Base-by-base conservation (phyloP, 2,329 filamentous ascomycete species). In the Cladosporium sp. region DNA sequence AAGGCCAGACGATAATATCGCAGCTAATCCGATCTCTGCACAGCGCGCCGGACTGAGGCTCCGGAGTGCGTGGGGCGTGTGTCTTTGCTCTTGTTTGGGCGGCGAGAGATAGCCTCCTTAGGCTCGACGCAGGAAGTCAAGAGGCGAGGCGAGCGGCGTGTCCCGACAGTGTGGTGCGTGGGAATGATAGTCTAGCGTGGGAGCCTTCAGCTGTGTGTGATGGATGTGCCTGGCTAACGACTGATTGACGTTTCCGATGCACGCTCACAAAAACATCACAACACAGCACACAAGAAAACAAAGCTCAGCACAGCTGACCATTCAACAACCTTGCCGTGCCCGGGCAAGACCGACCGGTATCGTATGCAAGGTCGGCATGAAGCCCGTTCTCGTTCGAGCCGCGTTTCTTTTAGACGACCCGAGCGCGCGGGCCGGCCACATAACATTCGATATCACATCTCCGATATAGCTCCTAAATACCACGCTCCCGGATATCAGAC, bases 61-160 rank as follows among this genome's bases (percentile, higher is more conserved):
- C 56, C 56, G 56, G 28, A 5, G 33, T 35, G 33, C 33, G 33
- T 12, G 33, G 12, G 33, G 12, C 33, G 33, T 35, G 33, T 35
- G 12, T 12, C 5, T 14, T 5, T 35, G 14, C 23, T 59, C 16
- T 26, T 49, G 58, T 21, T 52, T 61, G 58, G 58, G 29, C 49
- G 49, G 11, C 12, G 49, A 46, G 40, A 21, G 40, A 12, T 12
- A 3, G n/a, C n/a, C 40, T 46, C n/a, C 40, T 40, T 46, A 23
- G 12, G 40, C 40, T 46, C n/a, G 40, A 46, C n/a, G 40, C 40
- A 46, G 7, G 40, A 46, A 46, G 40, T 46, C 5, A 46, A 62
- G 60, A 23, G n/a, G 52, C 52, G 52, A 55, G 52, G 52, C 31
- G 28, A 44, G 40, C 60, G 46, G 60, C 60, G 60, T 55, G 60